These are phyloP conservation scores for Phytophthora nicotianae DNA, from an alignment of 352 stramenopile species.

Conservation along the genomic window DNA sequence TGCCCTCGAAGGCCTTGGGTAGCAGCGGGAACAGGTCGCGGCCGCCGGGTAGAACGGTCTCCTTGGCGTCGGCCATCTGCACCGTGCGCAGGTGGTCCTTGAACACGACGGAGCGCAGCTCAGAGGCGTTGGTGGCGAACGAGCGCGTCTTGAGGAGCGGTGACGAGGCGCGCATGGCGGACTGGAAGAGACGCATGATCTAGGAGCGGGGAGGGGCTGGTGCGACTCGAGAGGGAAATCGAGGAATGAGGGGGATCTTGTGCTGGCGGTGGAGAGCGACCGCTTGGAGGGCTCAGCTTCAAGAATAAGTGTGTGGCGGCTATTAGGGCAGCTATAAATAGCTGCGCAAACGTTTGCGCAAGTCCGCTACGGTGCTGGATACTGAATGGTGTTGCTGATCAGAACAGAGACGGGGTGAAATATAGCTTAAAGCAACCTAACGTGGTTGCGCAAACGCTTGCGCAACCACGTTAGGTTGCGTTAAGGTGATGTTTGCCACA, in stretches of 20 bases:
- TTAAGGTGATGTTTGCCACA: background rate
- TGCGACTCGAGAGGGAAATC: slow-evolving; percentile 32
- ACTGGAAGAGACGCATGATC: slow-evolving; percentile 72
- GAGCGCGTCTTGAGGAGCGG: slow-evolving; percentile 49
- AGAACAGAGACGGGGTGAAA: background rate
- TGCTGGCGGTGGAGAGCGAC: background rate
- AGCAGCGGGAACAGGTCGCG: slow-evolving; percentile 96
- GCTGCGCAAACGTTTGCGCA: background rate
- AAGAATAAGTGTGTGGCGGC: slow-evolving; percentile 8
- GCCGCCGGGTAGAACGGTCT: slow-evolving; percentile 79
- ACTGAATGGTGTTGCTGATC: background rate
- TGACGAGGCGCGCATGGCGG: slow-evolving; percentile 50
- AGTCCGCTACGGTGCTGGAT: background rate
- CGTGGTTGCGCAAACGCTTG: background rate
- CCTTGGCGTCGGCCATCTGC: slow-evolving; percentile 72
- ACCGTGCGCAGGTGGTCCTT: slow-evolving; percentile 78
- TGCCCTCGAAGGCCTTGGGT: slow-evolving; percentile 95
- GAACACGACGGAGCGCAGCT: slow-evolving; percentile 73
- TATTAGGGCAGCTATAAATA: slow-evolving; percentile 1
- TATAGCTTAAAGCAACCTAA: background rate
- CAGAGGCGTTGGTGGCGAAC: slow-evolving; percentile 70
- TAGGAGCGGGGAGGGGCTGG: background rate
- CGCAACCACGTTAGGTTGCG: too few species aligned
- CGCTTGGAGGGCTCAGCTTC: background rate
- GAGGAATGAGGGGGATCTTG: slow-evolving; percentile 32